phyloP scores from a whole-genome alignment of 345 rosid genomes.

The Syzygium grande region DNA sequence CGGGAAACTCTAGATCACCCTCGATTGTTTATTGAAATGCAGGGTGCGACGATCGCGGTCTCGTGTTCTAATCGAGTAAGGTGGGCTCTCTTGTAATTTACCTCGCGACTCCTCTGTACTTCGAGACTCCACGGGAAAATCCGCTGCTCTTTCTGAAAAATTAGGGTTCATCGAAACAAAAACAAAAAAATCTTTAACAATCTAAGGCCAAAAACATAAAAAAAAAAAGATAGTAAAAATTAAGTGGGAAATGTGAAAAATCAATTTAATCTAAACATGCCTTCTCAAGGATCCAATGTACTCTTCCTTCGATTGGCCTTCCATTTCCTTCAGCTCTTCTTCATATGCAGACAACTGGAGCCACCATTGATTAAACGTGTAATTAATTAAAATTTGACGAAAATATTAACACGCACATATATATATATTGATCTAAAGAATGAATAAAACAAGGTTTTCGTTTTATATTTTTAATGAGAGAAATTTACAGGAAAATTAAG shows the following conservation, averaged over 20 bases:
- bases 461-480: neutral
- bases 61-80: neutral
- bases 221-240: neutral
- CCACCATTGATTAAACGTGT: neutral
- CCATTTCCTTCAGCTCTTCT: slow-evolving; percentile 74
- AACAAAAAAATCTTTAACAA: neutral
- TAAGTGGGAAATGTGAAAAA: neutral
- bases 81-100: neutral
- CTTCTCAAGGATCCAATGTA: slow-evolving; percentile 87
- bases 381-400: neutral
- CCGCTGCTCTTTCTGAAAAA: slow-evolving; percentile 83
- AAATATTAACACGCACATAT: neutral
- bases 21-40: neutral
- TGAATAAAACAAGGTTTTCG: neutral
- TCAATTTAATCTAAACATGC: slow-evolving; percentile 11
- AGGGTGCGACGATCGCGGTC: neutral
- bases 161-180: neutral
- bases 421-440: neutral
- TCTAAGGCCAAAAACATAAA: too few species aligned
- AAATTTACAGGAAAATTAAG: slow-evolving; percentile 74
- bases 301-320: slow-evolving; percentile 67
- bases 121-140: slow-evolving; percentile 92
- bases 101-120: slow-evolving; percentile 97
- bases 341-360: slow-evolving; percentile 44
- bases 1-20: neutral